A percentile compares a stretch with the other conserved stretches of the same genome.
Conservation (phyloP, 768 basidiomycete species). For the Gautieria morchelliformis region DNA sequence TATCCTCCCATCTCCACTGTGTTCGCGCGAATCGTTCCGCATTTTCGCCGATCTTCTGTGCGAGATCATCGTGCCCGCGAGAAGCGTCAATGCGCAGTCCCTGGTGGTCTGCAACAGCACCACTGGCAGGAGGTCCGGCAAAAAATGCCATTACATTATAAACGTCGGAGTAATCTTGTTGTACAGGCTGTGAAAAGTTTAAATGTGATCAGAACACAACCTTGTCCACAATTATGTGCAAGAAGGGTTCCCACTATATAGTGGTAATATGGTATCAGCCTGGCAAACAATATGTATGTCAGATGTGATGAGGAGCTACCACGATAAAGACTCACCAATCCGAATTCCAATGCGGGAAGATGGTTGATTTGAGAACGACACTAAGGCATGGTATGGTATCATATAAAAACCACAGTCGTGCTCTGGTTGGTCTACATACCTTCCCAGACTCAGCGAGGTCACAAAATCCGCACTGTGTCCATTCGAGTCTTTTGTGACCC, state of each 20-base stretch:
- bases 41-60: conserved; percentile 41
- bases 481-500: conserved; percentile 22
- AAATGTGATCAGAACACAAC: too few species aligned
- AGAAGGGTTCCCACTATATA: conserved; percentile 20
- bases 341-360: conserved; percentile 62
- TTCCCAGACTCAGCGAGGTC: background rate
- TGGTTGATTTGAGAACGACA: conserved; percentile 57
- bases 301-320: background rate
- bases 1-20: conserved; percentile 54
- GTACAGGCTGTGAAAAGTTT: conserved; percentile 36
- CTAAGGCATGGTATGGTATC: conserved; percentile 16
- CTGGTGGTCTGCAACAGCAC: background rate
- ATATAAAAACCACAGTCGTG: conserved; percentile 9
- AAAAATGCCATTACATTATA: conserved; percentile 69
- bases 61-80: conserved; percentile 44
- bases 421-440: background rate
- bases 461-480: conserved; percentile 17
- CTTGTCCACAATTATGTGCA: background rate
- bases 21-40: conserved; percentile 47
- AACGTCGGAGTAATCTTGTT: conserved; percentile 55
- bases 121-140: conserved; percentile 46
- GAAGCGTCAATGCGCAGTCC: conserved; percentile 17
- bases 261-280: conserved; percentile 25
- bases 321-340: conserved; percentile 15
- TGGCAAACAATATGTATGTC: background rate